These are phyloP conservation scores for Salix suchowensis DNA, from an alignment of 345 rosid genomes.

Conservation along the genomic window DNA sequence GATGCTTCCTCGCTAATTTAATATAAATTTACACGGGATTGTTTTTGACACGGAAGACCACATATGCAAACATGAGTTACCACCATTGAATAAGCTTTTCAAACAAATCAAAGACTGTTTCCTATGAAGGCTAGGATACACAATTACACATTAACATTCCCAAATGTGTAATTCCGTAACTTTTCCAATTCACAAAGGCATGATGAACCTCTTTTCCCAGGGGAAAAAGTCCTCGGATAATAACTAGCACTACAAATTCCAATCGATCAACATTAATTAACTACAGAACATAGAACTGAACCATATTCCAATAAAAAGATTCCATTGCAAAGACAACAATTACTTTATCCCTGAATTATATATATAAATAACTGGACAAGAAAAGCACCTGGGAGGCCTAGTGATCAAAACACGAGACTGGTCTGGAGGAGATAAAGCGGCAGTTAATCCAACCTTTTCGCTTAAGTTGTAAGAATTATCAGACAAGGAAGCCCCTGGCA, in stretches of 20 bases:
- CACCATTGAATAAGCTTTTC: not conserved
- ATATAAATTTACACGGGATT: too few species aligned
- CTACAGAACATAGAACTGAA: not conserved
- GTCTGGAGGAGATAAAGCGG: conserved; percentile 35
- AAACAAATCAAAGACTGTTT: not conserved
- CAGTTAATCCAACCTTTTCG: conserved; percentile 21
- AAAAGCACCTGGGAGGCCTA: conserved; percentile 47
- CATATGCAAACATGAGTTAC: not conserved
- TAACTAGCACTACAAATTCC: not conserved
- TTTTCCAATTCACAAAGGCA: not conserved
- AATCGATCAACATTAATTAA: not conserved
- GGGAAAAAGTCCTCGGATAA: not conserved
- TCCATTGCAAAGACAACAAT: not conserved
- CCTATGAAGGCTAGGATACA: too few species aligned
- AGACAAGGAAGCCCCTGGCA: conserved; percentile 26
- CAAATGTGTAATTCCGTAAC: too few species aligned
- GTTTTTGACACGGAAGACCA: not conserved
- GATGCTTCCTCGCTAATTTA: not conserved
- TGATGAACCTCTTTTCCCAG: not conserved
- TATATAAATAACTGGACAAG: not conserved
- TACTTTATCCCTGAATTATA: too few species aligned
- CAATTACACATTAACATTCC: too few species aligned
- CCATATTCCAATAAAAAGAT: not conserved
- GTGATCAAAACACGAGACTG: conserved; percentile 33
- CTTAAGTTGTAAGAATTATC: conserved; percentile 28